phyloP scores from a whole-genome alignment of 768 basidiomycete genomes.

The Leucocoprinus leucothites region DNA sequence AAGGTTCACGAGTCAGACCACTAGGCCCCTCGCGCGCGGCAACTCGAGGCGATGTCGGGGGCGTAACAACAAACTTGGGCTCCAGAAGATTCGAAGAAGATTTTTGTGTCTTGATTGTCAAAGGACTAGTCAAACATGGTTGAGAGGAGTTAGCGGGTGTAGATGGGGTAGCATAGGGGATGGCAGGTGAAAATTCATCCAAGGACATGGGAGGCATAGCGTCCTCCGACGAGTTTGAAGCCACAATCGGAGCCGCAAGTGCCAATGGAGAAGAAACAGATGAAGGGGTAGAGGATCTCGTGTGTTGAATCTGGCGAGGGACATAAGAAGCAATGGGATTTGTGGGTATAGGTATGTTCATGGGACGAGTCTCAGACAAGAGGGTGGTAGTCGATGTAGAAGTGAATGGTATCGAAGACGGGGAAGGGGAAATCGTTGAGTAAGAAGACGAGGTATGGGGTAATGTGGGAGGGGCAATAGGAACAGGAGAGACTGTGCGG shows the following conservation, averaged over 20 bases:
- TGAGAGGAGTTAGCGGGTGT: not conserved
- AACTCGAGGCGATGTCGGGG: conserved; percentile 72
- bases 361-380: conserved; percentile 19
- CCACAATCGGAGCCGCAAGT: conserved; percentile 80
- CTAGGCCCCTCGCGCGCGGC: conserved; percentile 33
- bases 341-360: conserved; percentile 17
- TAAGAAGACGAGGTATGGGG: not conserved
- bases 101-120: conserved; percentile 53
- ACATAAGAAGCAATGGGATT: conserved; percentile 21
- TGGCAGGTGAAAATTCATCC: conserved; percentile 39
- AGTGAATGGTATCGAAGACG: conserved; percentile 19
- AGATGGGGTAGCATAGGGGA: conserved; percentile 5
- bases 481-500: conserved; percentile 37
- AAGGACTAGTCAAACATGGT: not conserved
- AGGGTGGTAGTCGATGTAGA: conserved; percentile 10
- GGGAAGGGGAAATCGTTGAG: conserved; percentile 22
- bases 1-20: conserved; percentile 40
- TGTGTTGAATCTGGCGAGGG: conserved; percentile 46
- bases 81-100: conserved; percentile 64
- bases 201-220: conserved; percentile 63
- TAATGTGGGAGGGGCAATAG: conserved; percentile 21
- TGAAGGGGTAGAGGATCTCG: conserved; percentile 84
- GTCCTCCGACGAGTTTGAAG: conserved; percentile 59
- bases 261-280: conserved; percentile 87
- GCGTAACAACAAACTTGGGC: conserved; percentile 66